Conservation (phyloP, 192 early-diverging fungal species). For the Podila minutissima region DNA sequence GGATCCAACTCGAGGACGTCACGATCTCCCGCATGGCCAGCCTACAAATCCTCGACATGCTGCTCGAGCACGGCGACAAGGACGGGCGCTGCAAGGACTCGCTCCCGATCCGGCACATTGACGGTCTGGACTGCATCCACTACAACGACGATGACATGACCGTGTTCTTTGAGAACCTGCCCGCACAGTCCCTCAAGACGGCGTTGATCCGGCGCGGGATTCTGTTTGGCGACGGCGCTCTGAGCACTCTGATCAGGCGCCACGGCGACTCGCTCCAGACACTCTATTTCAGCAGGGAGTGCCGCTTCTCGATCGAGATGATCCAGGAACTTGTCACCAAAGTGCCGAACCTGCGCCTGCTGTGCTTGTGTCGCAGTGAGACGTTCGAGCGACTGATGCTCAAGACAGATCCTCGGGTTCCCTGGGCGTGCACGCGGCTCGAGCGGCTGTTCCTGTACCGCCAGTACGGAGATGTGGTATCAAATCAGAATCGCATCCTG, state of each 20-base stretch:
- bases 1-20: neutral
- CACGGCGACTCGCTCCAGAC: neutral
- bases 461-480: no score
- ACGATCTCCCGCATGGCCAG: neutral
- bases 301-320: neutral
- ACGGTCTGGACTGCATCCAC: neutral
- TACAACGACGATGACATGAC: neutral
- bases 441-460: no score
- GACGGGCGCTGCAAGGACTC: neutral
- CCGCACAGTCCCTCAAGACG: neutral
- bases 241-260: neutral
- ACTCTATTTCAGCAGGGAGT: neutral
- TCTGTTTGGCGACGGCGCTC: neutral
- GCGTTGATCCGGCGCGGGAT: neutral
- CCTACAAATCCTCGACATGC: neutral
- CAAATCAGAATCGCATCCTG: no score
- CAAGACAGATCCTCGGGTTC: no score
- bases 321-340: neutral
- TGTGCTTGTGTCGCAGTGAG: neutral
- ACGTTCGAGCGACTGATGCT: neutral
- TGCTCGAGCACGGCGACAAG: neutral
- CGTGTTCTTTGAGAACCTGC: neutral
- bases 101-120: neutral
- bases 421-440: no score
- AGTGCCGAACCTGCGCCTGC: neutral